These are phyloP conservation scores for Syncephalastrum sp. DNA, from an alignment of 371 early-diverging fungal genomes.

Conservation along the genomic window DNA sequence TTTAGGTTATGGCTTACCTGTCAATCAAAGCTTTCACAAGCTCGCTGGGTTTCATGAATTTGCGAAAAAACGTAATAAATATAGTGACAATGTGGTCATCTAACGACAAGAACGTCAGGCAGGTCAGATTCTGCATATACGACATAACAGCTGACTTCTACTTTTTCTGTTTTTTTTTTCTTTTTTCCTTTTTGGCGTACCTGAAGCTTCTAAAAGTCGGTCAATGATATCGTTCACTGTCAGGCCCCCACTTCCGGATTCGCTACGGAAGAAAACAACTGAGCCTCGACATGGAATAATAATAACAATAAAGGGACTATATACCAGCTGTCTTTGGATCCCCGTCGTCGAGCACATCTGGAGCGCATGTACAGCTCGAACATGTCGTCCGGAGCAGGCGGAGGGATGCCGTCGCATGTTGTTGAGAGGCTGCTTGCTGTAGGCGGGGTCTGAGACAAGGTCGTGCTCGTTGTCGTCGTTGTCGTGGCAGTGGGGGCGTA, in stretches of 20 bases:
- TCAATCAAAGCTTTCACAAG: conserved; percentile 46
- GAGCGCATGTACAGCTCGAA: too few relatives aligned
- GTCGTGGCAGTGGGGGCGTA: conserved; percentile 27
- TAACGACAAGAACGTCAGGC: conserved; percentile 1
- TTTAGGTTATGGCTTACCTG: conserved; percentile 22
- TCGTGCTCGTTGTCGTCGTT: conserved; percentile 1
- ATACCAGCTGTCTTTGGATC: conserved; percentile 48
- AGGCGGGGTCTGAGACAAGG: neutral
- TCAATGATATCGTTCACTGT: conserved; percentile 42
- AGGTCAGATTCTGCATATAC: neutral
- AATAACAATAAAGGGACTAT: conserved; percentile 5
- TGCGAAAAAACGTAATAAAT: conserved; percentile 57
- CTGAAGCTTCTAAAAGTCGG: conserved; percentile 25
- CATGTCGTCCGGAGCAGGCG: too few relatives aligned
- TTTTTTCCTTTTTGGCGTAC: conserved; percentile 13
- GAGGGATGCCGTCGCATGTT: too few relatives aligned
- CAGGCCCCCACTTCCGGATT: conserved; percentile 36
- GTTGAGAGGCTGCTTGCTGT: too few relatives aligned
- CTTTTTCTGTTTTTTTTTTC: neutral
- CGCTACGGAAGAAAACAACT: conserved; percentile 18
- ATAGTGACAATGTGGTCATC: conserved; percentile 44
- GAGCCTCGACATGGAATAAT: neutral
- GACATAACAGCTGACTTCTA: conserved; percentile 2
- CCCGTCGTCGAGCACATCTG: conserved; percentile 18
- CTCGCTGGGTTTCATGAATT: conserved; percentile 55